Evolutionary conservation across 495 filamentous ascomycete species (phyloP).

Genomic region (Aspergillus homomorphus): DNA sequence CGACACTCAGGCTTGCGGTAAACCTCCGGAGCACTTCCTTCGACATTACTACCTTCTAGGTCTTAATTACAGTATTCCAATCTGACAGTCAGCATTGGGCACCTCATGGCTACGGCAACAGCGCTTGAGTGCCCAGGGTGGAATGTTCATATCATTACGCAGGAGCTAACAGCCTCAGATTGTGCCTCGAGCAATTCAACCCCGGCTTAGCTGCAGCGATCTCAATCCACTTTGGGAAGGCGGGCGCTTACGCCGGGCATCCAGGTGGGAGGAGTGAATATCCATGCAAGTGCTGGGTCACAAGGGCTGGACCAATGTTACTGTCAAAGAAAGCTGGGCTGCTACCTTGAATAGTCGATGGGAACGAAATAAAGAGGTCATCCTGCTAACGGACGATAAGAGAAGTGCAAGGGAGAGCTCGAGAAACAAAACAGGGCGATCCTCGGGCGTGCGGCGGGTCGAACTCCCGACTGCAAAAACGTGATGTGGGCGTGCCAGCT

Average conservation of each 20-base stretch:
- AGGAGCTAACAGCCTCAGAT: background rate
- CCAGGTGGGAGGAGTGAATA: too few relatives aligned
- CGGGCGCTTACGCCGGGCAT: background rate
- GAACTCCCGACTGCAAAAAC: too few relatives aligned
- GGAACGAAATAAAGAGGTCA: too few relatives aligned
- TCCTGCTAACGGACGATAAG: too few relatives aligned
- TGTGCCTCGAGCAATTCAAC: background rate
- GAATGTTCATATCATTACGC: background rate
- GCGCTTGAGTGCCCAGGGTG: background rate
- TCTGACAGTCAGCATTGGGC: background rate
- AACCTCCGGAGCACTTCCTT: too few relatives aligned
- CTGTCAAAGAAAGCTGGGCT: background rate
- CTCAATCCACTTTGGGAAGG: background rate
- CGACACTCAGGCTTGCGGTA: too few relatives aligned
- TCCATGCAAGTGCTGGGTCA: background rate
- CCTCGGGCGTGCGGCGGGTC: background rate
- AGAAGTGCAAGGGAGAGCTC: background rate
- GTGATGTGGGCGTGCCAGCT: too few relatives aligned
- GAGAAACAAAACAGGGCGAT: background rate
- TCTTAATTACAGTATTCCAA: background rate
- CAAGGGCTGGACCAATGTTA: too few relatives aligned
- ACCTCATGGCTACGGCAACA: background rate
- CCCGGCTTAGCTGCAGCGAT: slow-evolving; percentile 1
- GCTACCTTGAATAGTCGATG: background rate
- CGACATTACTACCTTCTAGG: background rate